A percentile compares a stretch with the other conserved stretches of the same genome.
Evolutionary conservation across 78 protist species (phyloP).

Genomic region (Thecamonas trahens): DNA sequence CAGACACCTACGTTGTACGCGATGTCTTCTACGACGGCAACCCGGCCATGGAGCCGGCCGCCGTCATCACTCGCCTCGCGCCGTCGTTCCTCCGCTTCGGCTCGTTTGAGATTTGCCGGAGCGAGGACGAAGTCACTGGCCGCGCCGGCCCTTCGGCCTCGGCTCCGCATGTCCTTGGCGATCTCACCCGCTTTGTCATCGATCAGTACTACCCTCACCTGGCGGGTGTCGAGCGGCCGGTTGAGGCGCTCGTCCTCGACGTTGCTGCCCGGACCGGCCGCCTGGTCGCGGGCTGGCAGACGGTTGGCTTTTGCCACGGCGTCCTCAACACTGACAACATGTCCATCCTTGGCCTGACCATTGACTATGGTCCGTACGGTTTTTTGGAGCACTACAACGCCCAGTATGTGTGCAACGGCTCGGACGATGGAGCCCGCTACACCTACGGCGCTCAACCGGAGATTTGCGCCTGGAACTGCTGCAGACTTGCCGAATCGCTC

Average conservation of each 20-base stretch:
- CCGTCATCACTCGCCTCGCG: constrained; percentile 64
- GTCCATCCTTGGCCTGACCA: constrained; percentile 57
- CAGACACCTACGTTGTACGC: constrained; percentile 34
- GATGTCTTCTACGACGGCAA: constrained; percentile 47
- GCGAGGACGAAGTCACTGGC: constrained; percentile 1
- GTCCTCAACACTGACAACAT: constrained; percentile 82
- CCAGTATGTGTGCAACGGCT: constrained; percentile 7
- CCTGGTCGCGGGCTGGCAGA: constrained; percentile 64
- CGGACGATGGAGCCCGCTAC: constrained; percentile 40
- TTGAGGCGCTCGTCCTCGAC: constrained; percentile 2
- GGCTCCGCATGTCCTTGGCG: not conserved
- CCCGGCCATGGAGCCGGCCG: constrained; percentile 34
- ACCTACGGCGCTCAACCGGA: constrained; percentile 23
- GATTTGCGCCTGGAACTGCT: constrained; percentile 28
- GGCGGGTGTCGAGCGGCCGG: not conserved
- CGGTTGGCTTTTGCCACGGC: constrained; percentile 58
- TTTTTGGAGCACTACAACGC: constrained; percentile 33
- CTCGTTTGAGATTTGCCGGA: constrained; percentile 49
- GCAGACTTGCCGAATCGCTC: not conserved
- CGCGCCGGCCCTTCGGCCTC: constrained; percentile 21
- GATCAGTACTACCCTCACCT: constrained; percentile 3
- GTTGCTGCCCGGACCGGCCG: constrained; percentile 47
- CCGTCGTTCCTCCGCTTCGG: constrained; percentile 72
- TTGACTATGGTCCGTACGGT: constrained; percentile 86
- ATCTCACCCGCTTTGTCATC: constrained; percentile 8